Base-by-base conservation (phyloP, 2,329 filamentous ascomycete genomes). In the Chrysosporium keratinophilum region DNA sequence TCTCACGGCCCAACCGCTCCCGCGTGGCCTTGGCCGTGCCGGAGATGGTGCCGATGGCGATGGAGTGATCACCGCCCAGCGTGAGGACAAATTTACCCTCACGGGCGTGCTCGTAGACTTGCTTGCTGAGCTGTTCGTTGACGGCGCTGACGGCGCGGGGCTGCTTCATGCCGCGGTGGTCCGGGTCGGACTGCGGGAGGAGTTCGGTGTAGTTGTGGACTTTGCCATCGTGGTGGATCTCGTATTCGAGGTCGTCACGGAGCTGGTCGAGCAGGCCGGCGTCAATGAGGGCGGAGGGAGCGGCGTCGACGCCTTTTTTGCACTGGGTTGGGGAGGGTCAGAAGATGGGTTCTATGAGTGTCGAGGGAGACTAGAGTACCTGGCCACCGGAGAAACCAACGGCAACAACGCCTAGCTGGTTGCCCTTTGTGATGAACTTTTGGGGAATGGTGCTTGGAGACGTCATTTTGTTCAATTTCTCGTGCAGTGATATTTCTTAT, bases 381-480 rank as follows among this genome's bases (percentile, higher is more conserved):
- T 96, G 93, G 54, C 93, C 93, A 61, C 91, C 91, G 52, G 89
- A 95, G 76, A 97, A 98, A 58, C 91, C 91, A 37, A 97, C 93
- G 48, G 91, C 89, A 37, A 97, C 88, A 54, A 98, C 80, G 58
- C 91, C 93, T 59, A 98, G 78, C 65, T 97, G 84, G 65, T 87
- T 78, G 33, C 83, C 80, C 66, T 84, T 78, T 59, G 84, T 77
- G 62, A 97, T 84, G 75, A 96, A 97, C 66, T 85, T 89, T 57
- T 81, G 78, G 47, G 74, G 66, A 57, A 83, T 76, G 5, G 79
- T 79, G 3, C 80, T 76, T 33, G 80, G 78, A 53, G 72, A 71
- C 34, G 77, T 78, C 76, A 79, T 80, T 28, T 54, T 52, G 42
- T 12, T 12, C 12, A 9, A 39, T 28, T 15, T 31, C 10, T 34